phyloP scores from a whole-genome alignment of 305 asterid species.

The Stenogyne calaminthoides region DNA sequence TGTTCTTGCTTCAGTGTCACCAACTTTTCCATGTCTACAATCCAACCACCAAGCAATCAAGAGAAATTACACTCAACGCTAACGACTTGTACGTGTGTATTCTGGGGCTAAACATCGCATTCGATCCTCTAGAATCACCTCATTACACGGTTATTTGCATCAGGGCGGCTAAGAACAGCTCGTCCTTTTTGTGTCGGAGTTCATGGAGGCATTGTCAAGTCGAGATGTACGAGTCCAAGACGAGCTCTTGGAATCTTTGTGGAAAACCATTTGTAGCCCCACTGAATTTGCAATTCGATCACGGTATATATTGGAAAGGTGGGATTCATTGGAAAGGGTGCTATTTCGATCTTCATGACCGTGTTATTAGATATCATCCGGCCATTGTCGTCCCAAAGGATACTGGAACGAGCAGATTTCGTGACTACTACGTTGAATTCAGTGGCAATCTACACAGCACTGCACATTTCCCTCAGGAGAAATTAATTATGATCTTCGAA shows the following conservation, averaged over 20 bases:
- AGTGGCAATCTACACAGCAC: slow-evolving; percentile 32
- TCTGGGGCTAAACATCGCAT: slow-evolving; percentile 40
- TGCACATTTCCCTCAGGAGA: slow-evolving; percentile 22
- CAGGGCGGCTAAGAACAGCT: slow-evolving; percentile 27
- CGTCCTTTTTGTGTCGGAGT: slow-evolving; percentile 26
- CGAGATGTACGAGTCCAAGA: slow-evolving; percentile 40
- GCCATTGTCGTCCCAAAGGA: slow-evolving; percentile 12
- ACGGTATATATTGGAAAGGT: slow-evolving; percentile 40
- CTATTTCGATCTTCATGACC: slow-evolving; percentile 30
- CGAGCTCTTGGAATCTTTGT: slow-evolving; percentile 28
- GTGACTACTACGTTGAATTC: slow-evolving; percentile 26
- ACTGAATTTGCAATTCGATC: slow-evolving; percentile 15
- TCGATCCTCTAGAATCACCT: slow-evolving; percentile 33
- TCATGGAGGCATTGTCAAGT: slow-evolving; percentile 39
- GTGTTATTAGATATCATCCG: slow-evolving; percentile 27
- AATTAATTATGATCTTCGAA: slow-evolving; percentile 33
- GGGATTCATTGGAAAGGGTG: slow-evolving; percentile 42
- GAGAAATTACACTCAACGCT: slow-evolving; percentile 19
- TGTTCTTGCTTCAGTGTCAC: slow-evolving; percentile 34
- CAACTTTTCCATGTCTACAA: slow-evolving; percentile 36
- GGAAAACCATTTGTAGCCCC: slow-evolving; percentile 38
- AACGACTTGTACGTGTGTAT: slow-evolving; percentile 14
- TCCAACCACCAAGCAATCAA: slow-evolving; percentile 38
- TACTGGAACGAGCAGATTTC: not conserved
- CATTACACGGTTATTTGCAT: slow-evolving; percentile 38